A percentile compares a stretch with the other conserved stretches of the same genome.
phyloP scores from a whole-genome alignment of 1,284 basidiomycete genomes.

The Puccinia sorghi region DNA sequence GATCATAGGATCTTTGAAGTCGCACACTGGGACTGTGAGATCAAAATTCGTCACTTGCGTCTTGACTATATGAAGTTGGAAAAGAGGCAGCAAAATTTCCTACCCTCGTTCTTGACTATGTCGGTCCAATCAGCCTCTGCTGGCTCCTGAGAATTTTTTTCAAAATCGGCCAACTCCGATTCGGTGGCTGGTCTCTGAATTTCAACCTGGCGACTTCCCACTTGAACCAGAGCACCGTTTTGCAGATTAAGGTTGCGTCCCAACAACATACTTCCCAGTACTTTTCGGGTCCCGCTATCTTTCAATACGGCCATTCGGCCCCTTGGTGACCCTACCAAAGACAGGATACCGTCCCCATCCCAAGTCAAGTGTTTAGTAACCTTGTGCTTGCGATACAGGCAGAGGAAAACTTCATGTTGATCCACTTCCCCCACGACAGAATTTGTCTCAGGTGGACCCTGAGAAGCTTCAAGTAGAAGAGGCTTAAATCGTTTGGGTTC shows the following conservation, averaged over 20 bases:
- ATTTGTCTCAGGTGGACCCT: neutral
- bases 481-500: conserved; percentile 21
- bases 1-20: conserved; percentile 34
- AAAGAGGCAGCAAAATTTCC: neutral
- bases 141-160: neutral
- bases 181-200: conserved; percentile 29
- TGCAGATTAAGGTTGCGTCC: neutral
- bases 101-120: conserved; percentile 31
- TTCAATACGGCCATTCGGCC: conserved; percentile 43
- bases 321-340: conserved; percentile 12
- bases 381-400: conserved; percentile 34
- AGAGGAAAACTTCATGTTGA: conserved; percentile 20
- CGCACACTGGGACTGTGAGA: neutral
- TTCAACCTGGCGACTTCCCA: conserved; percentile 43
- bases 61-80: neutral
- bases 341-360: conserved; percentile 40
- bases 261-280: conserved; percentile 31
- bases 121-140: conserved; percentile 29
- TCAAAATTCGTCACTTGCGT: neutral
- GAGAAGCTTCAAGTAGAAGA: neutral
- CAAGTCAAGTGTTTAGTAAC: conserved; percentile 26
- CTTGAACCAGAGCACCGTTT: conserved; percentile 1
- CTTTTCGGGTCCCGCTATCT: conserved; percentile 16
- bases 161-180: neutral
- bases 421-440: neutral